Conservation (phyloP, 1,284 basidiomycete species). For the Ustilago lituana region DNA sequence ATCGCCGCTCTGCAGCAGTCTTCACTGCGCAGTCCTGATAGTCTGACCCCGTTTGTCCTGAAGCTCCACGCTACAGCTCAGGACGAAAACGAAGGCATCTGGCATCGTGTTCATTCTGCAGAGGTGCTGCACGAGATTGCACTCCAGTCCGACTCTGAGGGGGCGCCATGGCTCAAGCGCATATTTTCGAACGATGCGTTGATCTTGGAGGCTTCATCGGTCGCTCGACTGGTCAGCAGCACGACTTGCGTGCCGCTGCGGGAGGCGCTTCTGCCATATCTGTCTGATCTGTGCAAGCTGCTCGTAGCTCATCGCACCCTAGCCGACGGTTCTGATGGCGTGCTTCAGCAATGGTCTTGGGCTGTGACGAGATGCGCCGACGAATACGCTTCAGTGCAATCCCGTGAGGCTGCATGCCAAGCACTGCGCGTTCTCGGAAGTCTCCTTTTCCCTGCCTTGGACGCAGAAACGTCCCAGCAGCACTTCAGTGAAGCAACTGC, state of each 20-base stretch:
- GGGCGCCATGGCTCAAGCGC: slow-evolving; percentile 12
- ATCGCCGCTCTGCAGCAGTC: slow-evolving; percentile 20
- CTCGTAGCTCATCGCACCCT: background rate
- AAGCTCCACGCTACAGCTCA: slow-evolving; percentile 24
- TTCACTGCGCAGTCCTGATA: slow-evolving; percentile 4
- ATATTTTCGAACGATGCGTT: slow-evolving; percentile 7
- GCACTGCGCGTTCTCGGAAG: slow-evolving; percentile 27
- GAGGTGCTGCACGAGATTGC: slow-evolving; percentile 30
- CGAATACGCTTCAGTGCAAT: slow-evolving; percentile 47
- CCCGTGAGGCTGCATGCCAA: slow-evolving; percentile 39
- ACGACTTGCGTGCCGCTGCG: slow-evolving; percentile 42
- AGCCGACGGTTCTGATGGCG: background rate
- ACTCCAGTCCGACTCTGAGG: slow-evolving; percentile 1
- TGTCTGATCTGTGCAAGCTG: slow-evolving; percentile 36
- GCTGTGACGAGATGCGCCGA: slow-evolving; percentile 33
- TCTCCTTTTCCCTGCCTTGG: slow-evolving; percentile 24
- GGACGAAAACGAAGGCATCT: slow-evolving; percentile 32
- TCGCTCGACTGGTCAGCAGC: slow-evolving; percentile 17
- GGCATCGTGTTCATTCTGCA: slow-evolving; percentile 42
- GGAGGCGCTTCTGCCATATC: slow-evolving; percentile 54
- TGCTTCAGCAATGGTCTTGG: slow-evolving; percentile 29
- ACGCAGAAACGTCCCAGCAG: background rate
- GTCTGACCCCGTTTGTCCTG: slow-evolving; percentile 8
- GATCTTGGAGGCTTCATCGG: slow-evolving; percentile 5
- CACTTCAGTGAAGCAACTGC: background rate